phyloP scores from a whole-genome alignment of 2,329 filamentous ascomycete genomes.

The Clathrospora elynae region DNA sequence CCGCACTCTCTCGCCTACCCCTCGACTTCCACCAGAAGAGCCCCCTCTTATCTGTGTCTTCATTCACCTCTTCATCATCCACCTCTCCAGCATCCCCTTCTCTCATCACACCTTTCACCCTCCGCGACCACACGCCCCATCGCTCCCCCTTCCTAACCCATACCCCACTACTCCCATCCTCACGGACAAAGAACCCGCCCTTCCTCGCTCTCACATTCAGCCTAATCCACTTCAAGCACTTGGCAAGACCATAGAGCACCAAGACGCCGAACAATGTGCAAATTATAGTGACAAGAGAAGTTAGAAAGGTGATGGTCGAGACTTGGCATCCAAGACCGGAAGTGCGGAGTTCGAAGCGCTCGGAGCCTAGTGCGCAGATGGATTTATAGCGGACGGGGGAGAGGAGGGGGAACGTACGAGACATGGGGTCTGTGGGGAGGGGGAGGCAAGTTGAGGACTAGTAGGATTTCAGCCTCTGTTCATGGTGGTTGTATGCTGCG shows the following conservation, averaged over 20 bases:
- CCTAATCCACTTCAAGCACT: slow-evolving; percentile 18
- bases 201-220: slow-evolving; percentile 23
- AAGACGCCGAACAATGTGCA: slow-evolving; percentile 49
- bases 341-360: slow-evolving; percentile 55
- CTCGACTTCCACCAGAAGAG: slow-evolving; percentile 29
- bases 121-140: slow-evolving; percentile 40
- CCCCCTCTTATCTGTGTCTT: slow-evolving; percentile 30
- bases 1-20: slow-evolving; percentile 13
- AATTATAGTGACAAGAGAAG: slow-evolving; percentile 51
- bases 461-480: not conserved
- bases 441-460: slow-evolving; percentile 53
- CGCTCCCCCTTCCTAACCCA: slow-evolving; percentile 40
- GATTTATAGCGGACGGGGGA: slow-evolving; percentile 46
- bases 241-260: slow-evolving; percentile 40
- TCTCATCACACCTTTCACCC: slow-evolving; percentile 23
- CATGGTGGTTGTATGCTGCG: not conserved
- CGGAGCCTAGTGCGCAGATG: slow-evolving; percentile 46
- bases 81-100: slow-evolving; percentile 35
- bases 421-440: slow-evolving; percentile 45
- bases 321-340: slow-evolving; percentile 53
- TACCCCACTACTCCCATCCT: slow-evolving; percentile 34
- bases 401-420: slow-evolving; percentile 47
- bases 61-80: slow-evolving; percentile 36
- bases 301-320: slow-evolving; percentile 54
- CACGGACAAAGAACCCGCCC: slow-evolving; percentile 38